Evolutionary conservation across 306 rosid genomes (phyloP), one percentile per base, ranked within the genome.

Genomic region (Pterocarpus santalinus): DNA sequence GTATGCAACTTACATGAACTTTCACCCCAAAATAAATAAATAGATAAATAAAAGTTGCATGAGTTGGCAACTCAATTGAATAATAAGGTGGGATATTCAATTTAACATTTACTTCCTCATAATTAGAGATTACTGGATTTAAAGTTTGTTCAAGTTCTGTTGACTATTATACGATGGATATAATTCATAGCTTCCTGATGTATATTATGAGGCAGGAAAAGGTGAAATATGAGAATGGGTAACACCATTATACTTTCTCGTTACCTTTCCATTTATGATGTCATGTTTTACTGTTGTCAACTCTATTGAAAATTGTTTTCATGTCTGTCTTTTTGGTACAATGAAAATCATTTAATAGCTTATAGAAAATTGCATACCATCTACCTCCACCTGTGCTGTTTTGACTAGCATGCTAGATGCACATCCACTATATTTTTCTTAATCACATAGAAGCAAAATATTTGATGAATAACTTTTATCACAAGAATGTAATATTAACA

Each of bases 41-140:
- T 22, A 22, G 1, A 22, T 22, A 5, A 38, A 38, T 39, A 43
- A n/a, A 38, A 68, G 38, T 43, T n/a, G 2, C 51, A 12, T 33
- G 43, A 57, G 53, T 33, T 73, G 17, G 57, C 16, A 35, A 10
- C 22, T 10, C 52, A 10, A 34, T 11, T 79, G 62, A 58, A 14
- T 38, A 28, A 22, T 22, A 22, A 22, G 28, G 28, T 1, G 28
- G 28, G 28, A 22, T 22, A 49, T 36, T 51, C 4, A 35, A 8
- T 77, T 73, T 68, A 61, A 44, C 30, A 11, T 49, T 56, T 34
- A 9, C 68, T 68, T 30, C 8, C 34, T 67, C 66, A 28, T 67
- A 60, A 8, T 60, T 34, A 62, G 35, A 44, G 63, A 70, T n/a
- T n/a, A 58, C 71, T 79, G 65, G 63, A 66, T 81, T 73, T 65